Evolutionary conservation across 192 early-diverging fungal species (phyloP), one percentile per base, ranked within the genome.

Genomic region (Umbelopsis isabellina): DNA sequence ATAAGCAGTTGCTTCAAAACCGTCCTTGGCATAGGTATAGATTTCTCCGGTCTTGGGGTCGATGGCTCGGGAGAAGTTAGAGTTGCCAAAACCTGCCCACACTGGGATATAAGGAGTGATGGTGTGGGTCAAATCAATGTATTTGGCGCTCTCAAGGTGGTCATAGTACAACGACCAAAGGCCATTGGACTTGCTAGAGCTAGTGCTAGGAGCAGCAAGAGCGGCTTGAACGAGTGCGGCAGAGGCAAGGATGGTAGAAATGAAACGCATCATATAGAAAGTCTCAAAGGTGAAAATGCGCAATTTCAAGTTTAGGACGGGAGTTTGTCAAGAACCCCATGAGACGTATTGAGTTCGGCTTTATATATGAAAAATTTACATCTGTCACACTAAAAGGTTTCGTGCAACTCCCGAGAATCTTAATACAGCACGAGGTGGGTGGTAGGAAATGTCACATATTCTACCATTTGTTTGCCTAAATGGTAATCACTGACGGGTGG

Each of bases 71-170:
- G 68, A 49, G 61, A 84, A 84, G 46, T 75, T 78, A n/a, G 73
- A 75, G 51, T 82, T 82, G 71, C 83, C 83, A 64, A 84, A 84
- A 46, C 78, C 83, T 65, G 80, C 80, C 83, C 83, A 84, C n/a
- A 84, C 74, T 3, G 83, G 83, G 72, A 84, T 84, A 20, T 74
- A 75, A 3, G 83, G 83, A 27, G 61, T 68, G 49, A 84, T 84
- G 12, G 83, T 84, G 73, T 84, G 83, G 46, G 83, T 73, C 73
- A 84, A 76, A 61, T 84, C 83, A 30, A 84, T 71, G 70, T 82
- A 82, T 69, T 77, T 76, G 33, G 80, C 72, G 22, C 65, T 27
- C 35, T 66, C 65, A 13, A 66, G 35, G 45, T 66, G 65, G 20
- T 66, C 65, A 46, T 25, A 66, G 65, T 66, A 66, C 65, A 66